These are phyloP conservation scores for Trifolium fragiferum DNA, from an alignment of 306 rosid species.

Conservation along the genomic window DNA sequence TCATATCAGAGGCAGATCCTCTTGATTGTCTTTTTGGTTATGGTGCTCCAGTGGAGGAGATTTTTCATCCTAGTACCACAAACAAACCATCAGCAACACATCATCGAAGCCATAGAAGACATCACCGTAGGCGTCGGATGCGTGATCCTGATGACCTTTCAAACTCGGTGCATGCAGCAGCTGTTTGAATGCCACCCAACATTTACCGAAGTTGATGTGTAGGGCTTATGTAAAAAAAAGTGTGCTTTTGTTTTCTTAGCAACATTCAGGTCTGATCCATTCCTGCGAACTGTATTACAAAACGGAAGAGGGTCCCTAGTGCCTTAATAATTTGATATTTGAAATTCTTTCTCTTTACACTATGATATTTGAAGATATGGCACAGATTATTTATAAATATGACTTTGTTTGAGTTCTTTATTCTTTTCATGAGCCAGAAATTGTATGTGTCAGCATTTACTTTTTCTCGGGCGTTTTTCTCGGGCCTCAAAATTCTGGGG, in stretches of 20 bases:
- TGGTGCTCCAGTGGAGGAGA: conserved; percentile 57
- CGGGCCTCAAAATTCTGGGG: neutral
- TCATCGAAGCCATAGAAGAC: conserved; percentile 59
- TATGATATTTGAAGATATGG: neutral
- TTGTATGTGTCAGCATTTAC: neutral
- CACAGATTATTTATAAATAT: neutral
- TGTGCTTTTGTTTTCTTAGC: conserved; percentile 2
- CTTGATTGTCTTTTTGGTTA: conserved; percentile 71
- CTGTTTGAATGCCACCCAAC: conserved; percentile 36
- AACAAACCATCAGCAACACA: conserved; percentile 47
- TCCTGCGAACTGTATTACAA: neutral
- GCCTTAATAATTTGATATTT: neutral
- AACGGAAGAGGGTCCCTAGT: neutral
- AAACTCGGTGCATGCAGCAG: conserved; percentile 35
- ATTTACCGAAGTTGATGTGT: conserved; percentile 10
- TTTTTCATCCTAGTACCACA: conserved; percentile 44
- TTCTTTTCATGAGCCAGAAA: conserved; percentile 13
- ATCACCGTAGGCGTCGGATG: conserved; percentile 67
- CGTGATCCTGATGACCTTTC: conserved; percentile 49
- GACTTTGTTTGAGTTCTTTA: conserved; percentile 1
- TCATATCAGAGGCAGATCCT: conserved; percentile 61
- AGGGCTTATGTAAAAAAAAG: conserved; percentile 1
- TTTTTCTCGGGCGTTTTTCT: neutral
- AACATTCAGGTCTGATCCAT: neutral
- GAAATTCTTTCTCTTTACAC: neutral